Evolutionary conservation across 768 basidiomycete genomes (phyloP).

Genomic region (Tricholoma hemisulphureum): DNA sequence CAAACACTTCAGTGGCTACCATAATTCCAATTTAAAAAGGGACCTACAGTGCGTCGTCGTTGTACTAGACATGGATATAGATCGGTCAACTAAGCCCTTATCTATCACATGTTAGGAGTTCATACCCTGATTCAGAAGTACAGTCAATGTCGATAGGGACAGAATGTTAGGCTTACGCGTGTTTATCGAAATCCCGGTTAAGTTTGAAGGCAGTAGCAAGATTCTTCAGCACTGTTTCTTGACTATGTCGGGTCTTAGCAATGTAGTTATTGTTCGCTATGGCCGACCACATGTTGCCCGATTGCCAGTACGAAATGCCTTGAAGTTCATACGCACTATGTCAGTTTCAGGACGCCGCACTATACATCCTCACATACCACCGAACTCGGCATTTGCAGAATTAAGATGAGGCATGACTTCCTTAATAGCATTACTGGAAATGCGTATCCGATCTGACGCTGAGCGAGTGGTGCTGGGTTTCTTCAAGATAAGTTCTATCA

Average conservation of each 20-base stretch:
- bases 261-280: conserved; percentile 47
- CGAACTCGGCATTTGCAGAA: conserved; percentile 40
- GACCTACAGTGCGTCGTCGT: conserved; percentile 48
- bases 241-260: conserved; percentile 30
- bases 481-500: conserved; percentile 22
- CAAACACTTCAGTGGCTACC: background rate
- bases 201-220: conserved; percentile 42
- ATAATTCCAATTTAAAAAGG: background rate
- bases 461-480: conserved; percentile 41
- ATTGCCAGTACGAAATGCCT: conserved; percentile 55
- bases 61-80: conserved; percentile 29
- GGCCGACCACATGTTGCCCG: conserved; percentile 49
- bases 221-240: conserved; percentile 37
- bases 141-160: too few relatives aligned
- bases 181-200: conserved; percentile 37
- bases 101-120: too few relatives aligned
- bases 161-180: conserved; percentile 27
- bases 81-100: too few relatives aligned
- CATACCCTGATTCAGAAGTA: too few relatives aligned
- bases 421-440: conserved; percentile 43
- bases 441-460: conserved; percentile 37
- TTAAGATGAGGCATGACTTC: conserved; percentile 38
- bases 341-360: too few relatives aligned
- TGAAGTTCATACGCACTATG: background rate
- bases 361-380: conserved; percentile 27